A percentile compares a stretch with the other conserved stretches of the same genome.
phyloP scores from a whole-genome alignment of 1,284 basidiomycete species.

The Neolentinus lepideus region DNA sequence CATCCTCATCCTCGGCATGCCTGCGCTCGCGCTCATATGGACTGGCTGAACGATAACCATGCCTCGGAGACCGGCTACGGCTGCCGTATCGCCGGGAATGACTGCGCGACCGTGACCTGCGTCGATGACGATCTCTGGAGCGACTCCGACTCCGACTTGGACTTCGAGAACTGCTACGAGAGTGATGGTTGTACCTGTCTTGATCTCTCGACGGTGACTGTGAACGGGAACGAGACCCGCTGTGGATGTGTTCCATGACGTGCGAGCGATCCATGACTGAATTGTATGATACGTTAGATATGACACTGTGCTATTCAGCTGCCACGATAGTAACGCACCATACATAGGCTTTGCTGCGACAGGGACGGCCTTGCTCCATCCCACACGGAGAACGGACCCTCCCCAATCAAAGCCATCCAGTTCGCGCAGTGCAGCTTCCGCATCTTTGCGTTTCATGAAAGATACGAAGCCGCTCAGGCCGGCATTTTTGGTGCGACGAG shows the following conservation, averaged over 20 bases:
- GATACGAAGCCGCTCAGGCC: slow-evolving; percentile 93
- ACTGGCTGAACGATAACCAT: slow-evolving; percentile 28
- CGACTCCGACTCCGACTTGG: slow-evolving; percentile 35
- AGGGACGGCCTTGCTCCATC: slow-evolving; percentile 95
- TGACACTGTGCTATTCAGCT: too few species aligned
- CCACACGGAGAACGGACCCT: slow-evolving; percentile 76
- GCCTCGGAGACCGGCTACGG: slow-evolving; percentile 39
- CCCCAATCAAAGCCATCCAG: slow-evolving; percentile 92
- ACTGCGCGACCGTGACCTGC: slow-evolving; percentile 19
- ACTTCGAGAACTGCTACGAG: slow-evolving; percentile 31
- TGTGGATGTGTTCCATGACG: slow-evolving; percentile 24
- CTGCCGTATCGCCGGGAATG: slow-evolving; percentile 24
- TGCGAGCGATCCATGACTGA: slow-evolving; percentile 27
- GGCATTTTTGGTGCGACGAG: slow-evolving; percentile 56
- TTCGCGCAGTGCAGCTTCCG: slow-evolving; percentile 80
- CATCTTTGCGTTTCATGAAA: slow-evolving; percentile 89
- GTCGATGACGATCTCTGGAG: slow-evolving; percentile 23
- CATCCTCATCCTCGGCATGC: slow-evolving; percentile 40
- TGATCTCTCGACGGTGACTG: slow-evolving; percentile 42
- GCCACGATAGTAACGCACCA: slow-evolving; percentile 57
- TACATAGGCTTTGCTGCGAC: slow-evolving; percentile 75
- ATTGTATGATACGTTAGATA: too few species aligned
- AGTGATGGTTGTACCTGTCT: slow-evolving; percentile 19
- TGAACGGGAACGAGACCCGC: slow-evolving; percentile 34
- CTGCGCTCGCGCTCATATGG: slow-evolving; percentile 19